A percentile compares a stretch with the other conserved stretches of the same genome.
Evolutionary conservation across 140 eudicot species (phyloP).

Genomic region (Oenanthe javanica): DNA sequence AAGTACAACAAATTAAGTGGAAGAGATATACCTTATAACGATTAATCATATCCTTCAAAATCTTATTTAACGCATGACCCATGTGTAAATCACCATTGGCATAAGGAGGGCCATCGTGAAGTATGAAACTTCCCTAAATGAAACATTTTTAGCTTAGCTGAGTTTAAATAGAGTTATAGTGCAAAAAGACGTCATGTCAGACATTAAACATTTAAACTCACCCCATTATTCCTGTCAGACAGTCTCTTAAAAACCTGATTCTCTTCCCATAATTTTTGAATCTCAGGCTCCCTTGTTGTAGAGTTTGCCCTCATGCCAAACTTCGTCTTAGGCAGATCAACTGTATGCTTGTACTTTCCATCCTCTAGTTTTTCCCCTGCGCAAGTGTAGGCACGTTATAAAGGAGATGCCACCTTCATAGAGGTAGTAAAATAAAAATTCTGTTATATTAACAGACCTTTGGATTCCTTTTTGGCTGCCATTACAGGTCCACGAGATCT

Average conservation of each 20-base stretch:
- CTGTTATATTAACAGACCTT: conserved; percentile 33
- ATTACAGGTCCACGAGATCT: conserved; percentile 89
- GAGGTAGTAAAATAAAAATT: not conserved
- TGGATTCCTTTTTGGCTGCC: conserved; percentile 83
- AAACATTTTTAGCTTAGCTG: conserved; percentile 17
- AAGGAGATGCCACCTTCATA: not conserved
- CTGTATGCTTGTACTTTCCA: conserved; percentile 88
- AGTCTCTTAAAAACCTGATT: conserved; percentile 80
- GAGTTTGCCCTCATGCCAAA: conserved; percentile 97
- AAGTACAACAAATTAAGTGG: not conserved
- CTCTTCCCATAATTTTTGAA: conserved; percentile 96
- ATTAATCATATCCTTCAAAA: conserved; percentile 84
- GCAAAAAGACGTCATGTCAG: not conserved
- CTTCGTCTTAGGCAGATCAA: conserved; percentile 76
- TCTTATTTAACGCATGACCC: conserved; percentile 97
- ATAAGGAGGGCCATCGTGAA: conserved; percentile 99
- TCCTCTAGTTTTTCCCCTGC: conserved; percentile 76
- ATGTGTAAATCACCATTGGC: conserved; percentile 99
- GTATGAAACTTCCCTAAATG: conserved; percentile 68
- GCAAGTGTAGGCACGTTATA: conserved; percentile 13
- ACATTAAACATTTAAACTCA: conserved; percentile 20
- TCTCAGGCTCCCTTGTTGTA: conserved; percentile 82
- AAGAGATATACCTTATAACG: conserved; percentile 69
- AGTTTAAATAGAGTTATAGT: conserved; percentile 9
- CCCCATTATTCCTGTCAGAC: conserved; percentile 70